Conservation (phyloP, 352 stramenopile species). For the Pelagophyceae sp. region DNA sequence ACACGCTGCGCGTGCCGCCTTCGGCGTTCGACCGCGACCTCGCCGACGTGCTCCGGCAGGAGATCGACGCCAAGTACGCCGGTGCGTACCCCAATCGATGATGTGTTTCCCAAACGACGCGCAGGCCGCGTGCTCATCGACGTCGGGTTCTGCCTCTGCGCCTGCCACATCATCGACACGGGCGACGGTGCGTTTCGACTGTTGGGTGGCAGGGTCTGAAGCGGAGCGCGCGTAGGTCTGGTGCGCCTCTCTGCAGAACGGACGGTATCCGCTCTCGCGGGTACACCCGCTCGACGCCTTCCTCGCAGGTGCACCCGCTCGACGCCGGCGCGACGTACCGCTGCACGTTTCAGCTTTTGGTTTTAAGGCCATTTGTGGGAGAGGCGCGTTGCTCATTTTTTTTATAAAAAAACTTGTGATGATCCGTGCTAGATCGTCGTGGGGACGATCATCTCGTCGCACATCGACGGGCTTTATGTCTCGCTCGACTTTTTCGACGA, state of each 20-base stretch:
- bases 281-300: too few relatives aligned
- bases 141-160: constrained; percentile 3
- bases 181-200: too few relatives aligned
- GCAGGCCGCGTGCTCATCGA: background rate
- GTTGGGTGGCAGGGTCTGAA: too few relatives aligned
- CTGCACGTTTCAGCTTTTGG: background rate
- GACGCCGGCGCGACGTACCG: constrained; percentile 5
- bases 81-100: too few relatives aligned
- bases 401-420: too few relatives aligned
- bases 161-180: background rate
- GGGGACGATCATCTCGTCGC: background rate
- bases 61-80: constrained; percentile 16
- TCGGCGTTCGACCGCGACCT: background rate
- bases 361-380: constrained; percentile 5
- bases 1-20: background rate
- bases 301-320: constrained; percentile 3
- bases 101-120: background rate
- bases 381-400: too few relatives aligned
- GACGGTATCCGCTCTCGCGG: too few relatives aligned
- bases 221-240: too few relatives aligned
- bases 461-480: background rate
- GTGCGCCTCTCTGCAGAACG: too few relatives aligned
- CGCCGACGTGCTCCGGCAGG: background rate
- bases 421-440: too few relatives aligned
- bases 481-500: constrained; percentile 4